A percentile compares a stretch with the other conserved stretches of the same genome.
phyloP scores from a whole-genome alignment of 768 basidiomycete genomes.

The Leccinum subtestaceum region DNA sequence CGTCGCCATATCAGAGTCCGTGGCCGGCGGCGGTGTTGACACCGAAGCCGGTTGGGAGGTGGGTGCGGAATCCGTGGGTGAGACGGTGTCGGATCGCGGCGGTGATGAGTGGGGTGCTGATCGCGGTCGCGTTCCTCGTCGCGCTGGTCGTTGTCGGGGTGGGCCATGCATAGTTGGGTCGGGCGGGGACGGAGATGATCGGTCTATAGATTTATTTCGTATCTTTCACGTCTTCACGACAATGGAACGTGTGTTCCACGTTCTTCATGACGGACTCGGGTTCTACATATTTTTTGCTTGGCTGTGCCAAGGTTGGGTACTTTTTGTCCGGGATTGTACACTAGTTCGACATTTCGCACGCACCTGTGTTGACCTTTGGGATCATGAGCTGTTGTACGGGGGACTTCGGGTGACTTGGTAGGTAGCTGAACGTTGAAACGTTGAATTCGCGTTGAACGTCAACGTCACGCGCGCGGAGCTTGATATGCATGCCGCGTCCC shows the following conservation, averaged over 20 bases:
- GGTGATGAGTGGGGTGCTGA: conserved; percentile 55
- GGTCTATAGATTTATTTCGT: not conserved
- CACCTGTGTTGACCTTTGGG: no score
- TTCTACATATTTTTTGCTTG: not conserved
- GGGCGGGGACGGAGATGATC: not conserved
- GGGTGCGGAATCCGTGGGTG: conserved; percentile 36
- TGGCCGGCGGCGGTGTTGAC: conserved; percentile 19
- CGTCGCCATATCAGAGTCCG: conserved; percentile 21
- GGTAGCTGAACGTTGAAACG: no score
- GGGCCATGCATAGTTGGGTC: not conserved
- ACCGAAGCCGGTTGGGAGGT: conserved; percentile 18
- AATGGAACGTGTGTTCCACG: not conserved
- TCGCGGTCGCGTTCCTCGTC: conserved; percentile 47
- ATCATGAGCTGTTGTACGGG: no score
- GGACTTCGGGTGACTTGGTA: no score
- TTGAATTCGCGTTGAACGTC: no score
- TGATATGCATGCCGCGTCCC: no score
- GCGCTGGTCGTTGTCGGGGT: conserved; percentile 41
- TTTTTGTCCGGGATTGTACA: not conserved
- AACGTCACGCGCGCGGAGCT: no score
- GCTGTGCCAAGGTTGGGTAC: not conserved
- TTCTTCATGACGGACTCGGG: not conserved
- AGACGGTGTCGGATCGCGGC: conserved; percentile 55
- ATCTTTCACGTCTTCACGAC: not conserved
- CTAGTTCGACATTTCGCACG: conserved; percentile 3